These are phyloP conservation scores for Penicillium turbatum DNA, from an alignment of 495 filamentous ascomycete genomes.

Conservation along the genomic window DNA sequence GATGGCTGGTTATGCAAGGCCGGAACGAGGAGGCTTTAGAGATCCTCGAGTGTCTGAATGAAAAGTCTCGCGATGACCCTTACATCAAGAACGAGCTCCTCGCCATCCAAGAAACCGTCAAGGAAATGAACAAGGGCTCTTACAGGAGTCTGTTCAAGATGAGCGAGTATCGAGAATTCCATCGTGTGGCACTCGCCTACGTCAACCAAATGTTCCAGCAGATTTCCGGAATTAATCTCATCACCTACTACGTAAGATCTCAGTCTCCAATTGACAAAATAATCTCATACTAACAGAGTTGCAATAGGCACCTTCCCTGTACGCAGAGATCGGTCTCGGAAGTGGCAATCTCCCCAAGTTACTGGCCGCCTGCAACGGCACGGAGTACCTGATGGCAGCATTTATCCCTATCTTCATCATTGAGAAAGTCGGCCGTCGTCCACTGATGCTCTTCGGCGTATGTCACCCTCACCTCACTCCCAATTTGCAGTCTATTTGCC, in stretches of 20 bases:
- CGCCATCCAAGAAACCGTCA: slow-evolving; percentile 59
- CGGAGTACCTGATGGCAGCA: slow-evolving; percentile 65
- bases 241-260: slow-evolving; percentile 60
- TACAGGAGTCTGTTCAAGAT: slow-evolving; percentile 52
- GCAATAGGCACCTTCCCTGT: slow-evolving; percentile 27
- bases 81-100: slow-evolving; percentile 52
- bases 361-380: slow-evolving; percentile 56
- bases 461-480: not conserved
- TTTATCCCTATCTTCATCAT: slow-evolving; percentile 63
- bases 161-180: slow-evolving; percentile 57
- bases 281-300: slow-evolving; percentile 33
- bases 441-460: slow-evolving; percentile 63
- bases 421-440: slow-evolving; percentile 58
- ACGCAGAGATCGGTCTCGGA: slow-evolving; percentile 45
- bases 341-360: slow-evolving; percentile 27
- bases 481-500: not conserved
- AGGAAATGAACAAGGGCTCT: slow-evolving; percentile 57
- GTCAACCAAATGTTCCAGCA: slow-evolving; percentile 54
- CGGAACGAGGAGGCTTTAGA: slow-evolving; percentile 57
- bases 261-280: slow-evolving; percentile 25
- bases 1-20: slow-evolving; percentile 68
- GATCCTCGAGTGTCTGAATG: slow-evolving; percentile 52
- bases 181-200: slow-evolving; percentile 58
- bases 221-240: slow-evolving; percentile 66
- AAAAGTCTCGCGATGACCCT: slow-evolving; percentile 41